Base-by-base conservation (phyloP, 768 basidiomycete genomes). In the Mycena chlorophos region DNA sequence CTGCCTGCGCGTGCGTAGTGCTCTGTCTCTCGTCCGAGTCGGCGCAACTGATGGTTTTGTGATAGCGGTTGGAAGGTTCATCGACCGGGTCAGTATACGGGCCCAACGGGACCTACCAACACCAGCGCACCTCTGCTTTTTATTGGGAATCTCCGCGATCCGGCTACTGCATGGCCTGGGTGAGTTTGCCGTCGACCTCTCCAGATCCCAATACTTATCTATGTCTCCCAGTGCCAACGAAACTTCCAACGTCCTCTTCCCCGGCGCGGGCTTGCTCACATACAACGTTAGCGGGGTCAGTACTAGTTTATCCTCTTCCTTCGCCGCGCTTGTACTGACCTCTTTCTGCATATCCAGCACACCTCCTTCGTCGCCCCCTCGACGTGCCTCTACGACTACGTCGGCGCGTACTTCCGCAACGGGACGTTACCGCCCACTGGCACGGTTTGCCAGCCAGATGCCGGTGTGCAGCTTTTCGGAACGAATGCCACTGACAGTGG, bases 81-180 rank as follows among this genome's bases (percentile, higher is more conserved):
- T 52, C 34, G 48, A 17, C 30, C 43, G 10, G 56, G 46, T 5
- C 45, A 54, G 2, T 51, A 62, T 17, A 12, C 47, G 60, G 65
- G 65, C 28, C 57, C 62, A 0, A 54, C 62, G 23, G 34, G 43
- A 17, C 62, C 23, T 4, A 19, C 8, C 23, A 63, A 65, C 39
- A 67, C 66, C 20, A 64, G 63, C 56, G 58, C 57, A 49, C 66
- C 66, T 19, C 25, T 67, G 14, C 65, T 67, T 20, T n/a, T 67
- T 29, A 67, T 67, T 27, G 61, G 63, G n/a, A 67, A 64, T 38
- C 65, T 65, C 1, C 56, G 57, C 3, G 64, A 65, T 29, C 63
- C 63, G 1, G 54, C 62, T 12, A 62, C 64, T 8, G 63, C 64
- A 20, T 20, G 59, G n/a, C 31, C 29, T 29, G 50, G 50, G 64